Conservation (phyloP, 1,139 yeast genomes). For the Chernovozyma aurita region DNA sequence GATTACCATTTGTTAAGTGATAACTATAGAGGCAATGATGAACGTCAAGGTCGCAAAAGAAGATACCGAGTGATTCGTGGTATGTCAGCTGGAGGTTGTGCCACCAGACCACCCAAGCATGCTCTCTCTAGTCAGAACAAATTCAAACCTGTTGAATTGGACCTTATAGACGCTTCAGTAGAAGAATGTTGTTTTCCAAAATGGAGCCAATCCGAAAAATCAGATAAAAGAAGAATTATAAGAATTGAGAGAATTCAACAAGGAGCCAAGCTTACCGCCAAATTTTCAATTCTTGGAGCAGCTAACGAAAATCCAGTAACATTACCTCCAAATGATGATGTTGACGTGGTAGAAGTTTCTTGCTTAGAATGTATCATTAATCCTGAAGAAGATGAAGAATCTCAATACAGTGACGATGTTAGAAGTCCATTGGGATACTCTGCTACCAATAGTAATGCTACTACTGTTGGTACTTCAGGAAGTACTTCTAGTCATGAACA, state of each 20-base stretch:
- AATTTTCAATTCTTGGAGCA: constrained; percentile 49
- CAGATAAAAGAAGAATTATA: constrained; percentile 52
- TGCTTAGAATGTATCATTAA: constrained; percentile 44
- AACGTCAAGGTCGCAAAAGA: constrained; percentile 1
- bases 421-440: background rate
- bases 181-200: constrained; percentile 45
- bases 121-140: constrained; percentile 26
- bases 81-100: constrained; percentile 54
- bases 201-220: constrained; percentile 45
- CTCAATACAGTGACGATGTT: constrained; percentile 2
- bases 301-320: constrained; percentile 45
- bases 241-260: constrained; percentile 52
- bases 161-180: constrained; percentile 39
- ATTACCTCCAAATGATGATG: constrained; percentile 31
- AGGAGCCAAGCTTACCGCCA: constrained; percentile 42
- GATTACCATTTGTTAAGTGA: background rate
- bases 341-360: constrained; percentile 54
- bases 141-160: constrained; percentile 44
- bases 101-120: constrained; percentile 52
- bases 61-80: constrained; percentile 51
- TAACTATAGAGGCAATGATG: background rate
- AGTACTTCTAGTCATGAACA: background rate
- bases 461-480: background rate
- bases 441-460: no score
- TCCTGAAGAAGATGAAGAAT: constrained; percentile 15